Percentiles rank a stretch among this genome's conserved stretches.
phyloP scores from a whole-genome alignment of 148 eudicot genomes.

The Camellia granthamiana region DNA sequence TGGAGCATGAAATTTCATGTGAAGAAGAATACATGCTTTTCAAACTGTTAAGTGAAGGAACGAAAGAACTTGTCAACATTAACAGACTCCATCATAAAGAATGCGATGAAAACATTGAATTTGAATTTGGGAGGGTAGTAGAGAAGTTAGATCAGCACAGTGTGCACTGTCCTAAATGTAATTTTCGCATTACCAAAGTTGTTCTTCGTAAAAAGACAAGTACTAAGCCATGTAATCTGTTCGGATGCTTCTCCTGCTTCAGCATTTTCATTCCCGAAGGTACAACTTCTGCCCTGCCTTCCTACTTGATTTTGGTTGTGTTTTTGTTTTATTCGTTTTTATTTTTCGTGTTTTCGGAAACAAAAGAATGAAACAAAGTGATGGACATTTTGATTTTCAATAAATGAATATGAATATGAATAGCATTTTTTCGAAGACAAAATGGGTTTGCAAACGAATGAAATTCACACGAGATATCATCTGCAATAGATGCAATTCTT shows the following conservation, averaged over 20 bases:
- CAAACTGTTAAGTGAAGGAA: constrained; percentile 1
- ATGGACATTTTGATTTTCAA: no score
- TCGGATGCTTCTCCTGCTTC: constrained; percentile 64
- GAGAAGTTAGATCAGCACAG: constrained; percentile 48
- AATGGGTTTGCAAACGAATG: no score
- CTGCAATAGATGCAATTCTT: no score
- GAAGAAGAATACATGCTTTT: constrained; percentile 8
- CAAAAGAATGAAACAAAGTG: no score
- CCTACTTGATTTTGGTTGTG: no score
- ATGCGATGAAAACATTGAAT: constrained; percentile 34
- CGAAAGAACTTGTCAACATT: neutral
- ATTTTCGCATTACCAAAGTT: constrained; percentile 55
- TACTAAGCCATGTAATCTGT: constrained; percentile 26
- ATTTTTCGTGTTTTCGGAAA: no score
- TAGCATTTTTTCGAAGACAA: no score
- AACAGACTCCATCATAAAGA: constrained; percentile 16
- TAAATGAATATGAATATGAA: no score
- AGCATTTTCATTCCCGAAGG: constrained; percentile 52
- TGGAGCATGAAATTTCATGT: constrained; percentile 17
- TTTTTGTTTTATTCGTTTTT: no score
- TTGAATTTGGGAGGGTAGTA: constrained; percentile 57
- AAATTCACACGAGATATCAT: no score
- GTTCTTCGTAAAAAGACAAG: constrained; percentile 50
- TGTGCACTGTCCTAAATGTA: constrained; percentile 60
- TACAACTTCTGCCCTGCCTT: constrained; percentile 12